Evolutionary conservation across 2,329 filamentous ascomycete genomes (phyloP).

Genomic region (Xylogone sp.): DNA sequence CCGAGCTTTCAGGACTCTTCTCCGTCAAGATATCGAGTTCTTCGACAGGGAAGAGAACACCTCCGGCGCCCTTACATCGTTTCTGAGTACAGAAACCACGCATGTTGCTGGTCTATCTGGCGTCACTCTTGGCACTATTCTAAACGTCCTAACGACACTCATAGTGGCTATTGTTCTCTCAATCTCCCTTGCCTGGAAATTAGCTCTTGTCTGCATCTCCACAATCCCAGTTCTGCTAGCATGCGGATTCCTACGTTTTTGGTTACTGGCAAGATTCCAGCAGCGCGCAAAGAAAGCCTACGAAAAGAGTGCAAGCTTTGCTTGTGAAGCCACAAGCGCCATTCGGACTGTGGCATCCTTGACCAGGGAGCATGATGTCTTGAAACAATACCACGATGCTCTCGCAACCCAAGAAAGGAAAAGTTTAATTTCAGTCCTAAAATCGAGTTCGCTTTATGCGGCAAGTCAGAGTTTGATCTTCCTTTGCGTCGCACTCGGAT

Average conservation of each 20-base stretch:
- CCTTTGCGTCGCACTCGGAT: constrained; percentile 79
- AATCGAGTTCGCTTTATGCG: constrained; percentile 77
- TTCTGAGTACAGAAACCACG: constrained; percentile 85
- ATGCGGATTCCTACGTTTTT: constrained; percentile 87
- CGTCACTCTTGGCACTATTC: constrained; percentile 78
- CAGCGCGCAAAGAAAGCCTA: constrained; percentile 76
- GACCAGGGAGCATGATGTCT: constrained; percentile 80
- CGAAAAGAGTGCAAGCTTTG: constrained; percentile 76
- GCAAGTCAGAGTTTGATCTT: constrained; percentile 81
- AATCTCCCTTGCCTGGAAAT: constrained; percentile 80
- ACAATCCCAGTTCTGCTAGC: constrained; percentile 73
- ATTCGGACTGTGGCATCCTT: constrained; percentile 92
- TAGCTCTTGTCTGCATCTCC: constrained; percentile 77
- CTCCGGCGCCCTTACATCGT: constrained; percentile 81
- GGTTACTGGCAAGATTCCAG: constrained; percentile 76
- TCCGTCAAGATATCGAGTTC: constrained; percentile 89
- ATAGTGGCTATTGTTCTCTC: constrained; percentile 67
- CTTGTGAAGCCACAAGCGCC: constrained; percentile 88
- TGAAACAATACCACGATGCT: constrained; percentile 63
- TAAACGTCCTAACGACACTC: constrained; percentile 78
- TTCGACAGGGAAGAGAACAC: constrained; percentile 90
- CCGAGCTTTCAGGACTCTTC: constrained; percentile 77
- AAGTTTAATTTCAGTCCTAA: constrained; percentile 70
- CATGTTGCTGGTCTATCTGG: constrained; percentile 86
- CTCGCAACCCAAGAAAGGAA: constrained; percentile 63